Conservation (phyloP, 1,284 basidiomycete genomes). For the Cutaneotrichosporon cyanovorans region DNA sequence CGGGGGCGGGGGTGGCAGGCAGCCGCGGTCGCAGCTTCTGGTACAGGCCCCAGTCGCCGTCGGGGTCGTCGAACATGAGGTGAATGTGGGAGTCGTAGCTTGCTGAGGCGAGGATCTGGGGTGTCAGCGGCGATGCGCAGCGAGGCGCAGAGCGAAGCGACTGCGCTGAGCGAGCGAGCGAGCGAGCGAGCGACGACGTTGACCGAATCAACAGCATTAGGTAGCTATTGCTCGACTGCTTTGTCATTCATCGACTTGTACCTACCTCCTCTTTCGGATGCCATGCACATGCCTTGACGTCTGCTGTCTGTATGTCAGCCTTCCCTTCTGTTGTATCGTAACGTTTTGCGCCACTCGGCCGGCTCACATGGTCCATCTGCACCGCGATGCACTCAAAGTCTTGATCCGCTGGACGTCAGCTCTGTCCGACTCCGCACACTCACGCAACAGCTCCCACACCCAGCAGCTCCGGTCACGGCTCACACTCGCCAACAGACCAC, state of each 20-base stretch:
- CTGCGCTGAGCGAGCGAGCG: too few species aligned
- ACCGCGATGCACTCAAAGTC: constrained; percentile 95
- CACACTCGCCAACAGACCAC: constrained; percentile 81
- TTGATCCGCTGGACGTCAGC: constrained; percentile 71
- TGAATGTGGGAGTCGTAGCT: constrained; percentile 97
- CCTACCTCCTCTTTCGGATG: constrained; percentile 87
- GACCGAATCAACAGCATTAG: too few species aligned
- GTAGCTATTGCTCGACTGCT: too few species aligned
- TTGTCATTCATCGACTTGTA: too few species aligned
- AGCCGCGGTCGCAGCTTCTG: constrained; percentile 69
- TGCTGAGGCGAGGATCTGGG: constrained; percentile 86
- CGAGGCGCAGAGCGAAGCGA: too few species aligned
- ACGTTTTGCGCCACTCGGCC: too few species aligned
- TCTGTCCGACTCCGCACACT: constrained; percentile 22
- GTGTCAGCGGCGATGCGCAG: constrained; percentile 23
- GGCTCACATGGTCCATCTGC: constrained; percentile 78
- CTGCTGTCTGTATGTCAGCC: constrained; percentile 51
- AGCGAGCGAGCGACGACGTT: too few species aligned
- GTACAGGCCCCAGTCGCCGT: constrained; percentile 90
- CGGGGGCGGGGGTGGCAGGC: constrained; percentile 40
- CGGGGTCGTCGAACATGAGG: constrained; percentile 86
- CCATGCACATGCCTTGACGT: constrained; percentile 93
- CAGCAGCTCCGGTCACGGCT: constrained; percentile 95
- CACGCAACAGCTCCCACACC: constrained; percentile 83
- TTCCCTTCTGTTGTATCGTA: too few species aligned